Percentiles rank a stretch among this genome's conserved stretches.
These are phyloP conservation scores for Phlyctochytrium planicorne DNA, from an alignment of 192 early-diverging fungal species.

Conservation along the genomic window DNA sequence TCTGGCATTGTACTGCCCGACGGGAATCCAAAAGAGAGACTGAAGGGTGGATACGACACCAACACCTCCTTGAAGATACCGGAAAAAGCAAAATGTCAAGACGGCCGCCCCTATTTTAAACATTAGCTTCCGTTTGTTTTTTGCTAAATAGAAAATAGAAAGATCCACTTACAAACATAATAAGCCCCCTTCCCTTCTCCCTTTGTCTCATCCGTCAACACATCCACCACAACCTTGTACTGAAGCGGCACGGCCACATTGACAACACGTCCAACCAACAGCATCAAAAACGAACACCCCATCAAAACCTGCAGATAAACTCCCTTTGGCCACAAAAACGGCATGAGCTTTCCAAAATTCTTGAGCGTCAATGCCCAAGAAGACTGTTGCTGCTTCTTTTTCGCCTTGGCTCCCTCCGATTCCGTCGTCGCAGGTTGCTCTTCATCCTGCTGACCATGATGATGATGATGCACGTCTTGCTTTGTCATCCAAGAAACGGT, in stretches of 20 bases:
- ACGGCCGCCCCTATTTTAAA: no score
- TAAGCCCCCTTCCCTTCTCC: conserved; percentile 55
- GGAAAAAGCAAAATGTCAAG: no score
- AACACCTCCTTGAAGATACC: conserved; percentile 77
- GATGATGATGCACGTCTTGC: neutral
- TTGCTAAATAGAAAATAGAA: no score
- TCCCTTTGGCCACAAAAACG: conserved; percentile 1
- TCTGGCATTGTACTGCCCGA: conserved; percentile 80
- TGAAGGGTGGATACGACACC: conserved; percentile 72
- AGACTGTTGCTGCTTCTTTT: neutral
- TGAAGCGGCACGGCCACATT: conserved; percentile 83
- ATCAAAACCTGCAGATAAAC: no score
- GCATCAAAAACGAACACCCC: no score
- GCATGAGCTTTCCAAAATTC: neutral
- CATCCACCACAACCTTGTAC: conserved; percentile 79
- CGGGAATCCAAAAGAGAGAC: conserved; percentile 88
- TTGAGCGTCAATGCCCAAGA: neutral
- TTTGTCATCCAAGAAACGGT: neutral
- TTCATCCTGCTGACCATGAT: no score
- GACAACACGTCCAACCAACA: conserved; percentile 60
- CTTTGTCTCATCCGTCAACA: no score
- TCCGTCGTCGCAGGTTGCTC: neutral
- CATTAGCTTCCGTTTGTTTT: no score
- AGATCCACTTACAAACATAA: conserved; percentile 63
- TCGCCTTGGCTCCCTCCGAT: neutral